These are phyloP conservation scores for Acacia melanoxylon DNA, from an alignment of 306 rosid species.

Conservation along the genomic window DNA sequence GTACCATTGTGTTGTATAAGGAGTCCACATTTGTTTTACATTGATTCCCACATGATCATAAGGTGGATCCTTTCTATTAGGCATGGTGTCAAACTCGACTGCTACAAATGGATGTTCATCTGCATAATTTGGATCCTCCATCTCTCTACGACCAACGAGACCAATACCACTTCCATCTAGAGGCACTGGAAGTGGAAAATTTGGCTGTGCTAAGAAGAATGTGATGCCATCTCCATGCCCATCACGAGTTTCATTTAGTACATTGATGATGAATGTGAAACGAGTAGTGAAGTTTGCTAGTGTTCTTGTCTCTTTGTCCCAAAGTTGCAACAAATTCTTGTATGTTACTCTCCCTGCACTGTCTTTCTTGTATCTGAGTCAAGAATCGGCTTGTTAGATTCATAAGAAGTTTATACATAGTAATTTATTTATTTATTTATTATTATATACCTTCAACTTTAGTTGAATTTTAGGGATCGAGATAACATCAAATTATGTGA, in stretches of 20 bases:
- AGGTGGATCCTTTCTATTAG: neutral
- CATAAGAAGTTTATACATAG: neutral
- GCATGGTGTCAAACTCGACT: slow-evolving; percentile 43
- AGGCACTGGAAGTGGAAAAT: slow-evolving; percentile 1
- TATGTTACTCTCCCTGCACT: neutral
- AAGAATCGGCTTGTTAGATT: neutral
- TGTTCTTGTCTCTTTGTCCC: neutral
- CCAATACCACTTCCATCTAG: slow-evolving; percentile 27
- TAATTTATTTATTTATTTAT: too few relatives aligned
- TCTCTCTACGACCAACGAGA: neutral
- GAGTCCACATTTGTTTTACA: neutral
- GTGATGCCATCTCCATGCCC: slow-evolving; percentile 41
- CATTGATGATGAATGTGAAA: slow-evolving; percentile 38
- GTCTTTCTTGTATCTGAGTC: neutral
- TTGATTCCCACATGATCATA: slow-evolving; percentile 12
- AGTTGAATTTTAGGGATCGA: too few relatives aligned
- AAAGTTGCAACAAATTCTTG: slow-evolving; percentile 2
- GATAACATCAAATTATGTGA: too few relatives aligned
- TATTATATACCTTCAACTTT: too few relatives aligned
- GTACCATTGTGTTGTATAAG: neutral
- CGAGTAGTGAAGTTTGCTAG: slow-evolving; percentile 31
- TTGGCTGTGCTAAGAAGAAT: slow-evolving; percentile 36
- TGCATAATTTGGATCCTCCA: neutral
- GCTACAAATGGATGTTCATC: slow-evolving; percentile 35
- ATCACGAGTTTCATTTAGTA: neutral